Evolutionary conservation across 2,329 filamentous ascomycete species (phyloP).

Genomic region (Sporothrix euskadiensis): DNA sequence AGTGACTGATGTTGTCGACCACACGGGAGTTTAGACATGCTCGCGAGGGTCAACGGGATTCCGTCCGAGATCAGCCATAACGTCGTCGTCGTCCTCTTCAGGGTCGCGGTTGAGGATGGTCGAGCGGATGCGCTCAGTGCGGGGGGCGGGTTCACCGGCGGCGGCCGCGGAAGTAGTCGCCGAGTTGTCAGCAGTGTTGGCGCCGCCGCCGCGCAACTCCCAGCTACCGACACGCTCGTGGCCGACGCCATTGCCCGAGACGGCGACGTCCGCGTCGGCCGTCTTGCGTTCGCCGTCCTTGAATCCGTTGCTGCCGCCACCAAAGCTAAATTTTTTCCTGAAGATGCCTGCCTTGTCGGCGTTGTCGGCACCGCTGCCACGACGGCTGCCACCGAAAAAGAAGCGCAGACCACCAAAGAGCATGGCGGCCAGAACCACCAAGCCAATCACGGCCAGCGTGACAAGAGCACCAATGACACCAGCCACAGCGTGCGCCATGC

Average conservation of each 20-base stretch:
- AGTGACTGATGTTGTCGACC: not conserved
- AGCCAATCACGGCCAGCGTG: conserved; percentile 40
- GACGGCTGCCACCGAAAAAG: conserved; percentile 30
- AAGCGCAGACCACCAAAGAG: conserved; percentile 37
- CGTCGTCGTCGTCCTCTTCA: conserved; percentile 39
- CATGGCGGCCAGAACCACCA: conserved; percentile 34
- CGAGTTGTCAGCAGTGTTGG: conserved; percentile 25
- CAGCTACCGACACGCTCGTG: conserved; percentile 54
- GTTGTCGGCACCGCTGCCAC: not conserved
- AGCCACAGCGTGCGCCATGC: conserved; percentile 44
- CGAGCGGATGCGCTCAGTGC: conserved; percentile 33
- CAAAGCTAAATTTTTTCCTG: conserved; percentile 4
- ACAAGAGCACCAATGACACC: conserved; percentile 51
- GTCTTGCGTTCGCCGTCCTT: conserved; percentile 49
- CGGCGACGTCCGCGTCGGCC: conserved; percentile 47
- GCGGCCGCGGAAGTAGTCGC: conserved; percentile 25
- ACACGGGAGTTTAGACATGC: conserved; percentile 38
- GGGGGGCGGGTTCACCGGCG: conserved; percentile 11
- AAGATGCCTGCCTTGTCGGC: not conserved
- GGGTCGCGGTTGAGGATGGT: conserved; percentile 21
- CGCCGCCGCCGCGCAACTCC: conserved; percentile 43
- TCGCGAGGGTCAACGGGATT: conserved; percentile 45
- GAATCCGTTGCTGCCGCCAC: conserved; percentile 44
- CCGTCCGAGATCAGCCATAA: conserved; percentile 41
- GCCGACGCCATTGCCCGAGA: conserved; percentile 43